Evolutionary conservation across 345 rosid species (phyloP).

Genomic region (Passiflora organensis): DNA sequence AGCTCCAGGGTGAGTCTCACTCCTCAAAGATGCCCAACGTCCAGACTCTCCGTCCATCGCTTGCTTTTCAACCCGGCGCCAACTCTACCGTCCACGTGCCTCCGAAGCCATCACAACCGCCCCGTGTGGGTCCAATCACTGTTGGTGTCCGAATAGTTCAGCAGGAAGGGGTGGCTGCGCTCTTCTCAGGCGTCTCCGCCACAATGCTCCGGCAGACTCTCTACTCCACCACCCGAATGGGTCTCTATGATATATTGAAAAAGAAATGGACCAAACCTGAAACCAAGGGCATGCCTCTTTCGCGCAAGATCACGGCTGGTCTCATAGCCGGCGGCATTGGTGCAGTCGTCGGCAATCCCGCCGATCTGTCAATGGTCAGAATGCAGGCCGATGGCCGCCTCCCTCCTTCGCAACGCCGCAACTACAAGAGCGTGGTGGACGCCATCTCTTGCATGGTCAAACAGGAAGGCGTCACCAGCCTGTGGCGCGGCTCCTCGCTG

Average conservation of each 20-base stretch:
- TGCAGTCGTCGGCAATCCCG: slow-evolving; percentile 81
- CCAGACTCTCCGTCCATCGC: slow-evolving; percentile 56
- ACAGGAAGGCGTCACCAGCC: slow-evolving; percentile 65
- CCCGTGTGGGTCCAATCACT: slow-evolving; percentile 49
- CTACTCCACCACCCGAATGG: slow-evolving; percentile 87
- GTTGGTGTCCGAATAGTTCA: slow-evolving; percentile 51
- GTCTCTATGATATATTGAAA: slow-evolving; percentile 67
- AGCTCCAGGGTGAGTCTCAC: slow-evolving; percentile 64
- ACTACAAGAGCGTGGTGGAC: slow-evolving; percentile 71
- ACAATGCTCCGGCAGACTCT: slow-evolving; percentile 80
- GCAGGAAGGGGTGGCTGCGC: slow-evolving; percentile 60
- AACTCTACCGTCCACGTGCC: slow-evolving; percentile 18
- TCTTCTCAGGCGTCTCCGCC: slow-evolving; percentile 81
- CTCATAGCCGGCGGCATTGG: slow-evolving; percentile 76
- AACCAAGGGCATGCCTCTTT: slow-evolving; percentile 47
- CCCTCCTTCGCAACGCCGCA: slow-evolving; percentile 54
- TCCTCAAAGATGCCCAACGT: slow-evolving; percentile 21
- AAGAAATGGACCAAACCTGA: slow-evolving; percentile 67
- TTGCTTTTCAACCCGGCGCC: slow-evolving; percentile 41
- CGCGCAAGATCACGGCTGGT: slow-evolving; percentile 53
- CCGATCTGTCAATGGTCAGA: slow-evolving; percentile 89
- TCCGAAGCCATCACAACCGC: too few relatives aligned
- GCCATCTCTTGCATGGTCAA: slow-evolving; percentile 62
- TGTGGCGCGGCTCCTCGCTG: slow-evolving; percentile 81
- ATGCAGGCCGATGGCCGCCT: slow-evolving; percentile 94